A percentile compares a stretch with the other conserved stretches of the same genome.
These are phyloP conservation scores for Mrakia frigida DNA, from an alignment of 768 basidiomycete genomes.

Conservation along the genomic window DNA sequence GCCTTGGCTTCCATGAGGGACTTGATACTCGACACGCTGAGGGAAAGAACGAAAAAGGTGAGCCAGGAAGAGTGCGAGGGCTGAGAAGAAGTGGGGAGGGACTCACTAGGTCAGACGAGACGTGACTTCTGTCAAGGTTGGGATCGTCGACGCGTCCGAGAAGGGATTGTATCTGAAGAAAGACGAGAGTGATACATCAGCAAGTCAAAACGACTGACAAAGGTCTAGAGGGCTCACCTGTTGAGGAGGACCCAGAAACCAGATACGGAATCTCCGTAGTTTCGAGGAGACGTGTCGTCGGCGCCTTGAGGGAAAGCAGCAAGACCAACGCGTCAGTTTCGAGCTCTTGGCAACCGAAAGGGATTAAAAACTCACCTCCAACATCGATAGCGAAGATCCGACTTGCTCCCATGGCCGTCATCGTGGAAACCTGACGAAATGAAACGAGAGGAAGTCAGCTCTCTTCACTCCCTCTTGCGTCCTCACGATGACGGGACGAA, in stretches of 20 bases:
- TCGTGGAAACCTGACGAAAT: slow-evolving; percentile 68
- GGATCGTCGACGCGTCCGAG: slow-evolving; percentile 58
- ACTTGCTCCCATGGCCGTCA: slow-evolving; percentile 85
- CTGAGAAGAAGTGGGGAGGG: neutral
- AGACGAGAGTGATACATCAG: too few relatives aligned
- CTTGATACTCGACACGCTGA: slow-evolving; percentile 88
- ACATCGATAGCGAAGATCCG: slow-evolving; percentile 91
- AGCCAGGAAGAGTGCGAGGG: neutral
- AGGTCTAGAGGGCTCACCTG: too few relatives aligned
- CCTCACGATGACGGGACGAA: neutral
- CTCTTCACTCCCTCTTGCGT: neutral
- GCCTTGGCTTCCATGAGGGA: slow-evolving; percentile 94
- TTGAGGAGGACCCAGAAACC: slow-evolving; percentile 95
- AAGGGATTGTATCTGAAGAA: slow-evolving; percentile 43
- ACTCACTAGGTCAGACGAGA: slow-evolving; percentile 90
- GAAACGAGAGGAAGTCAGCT: neutral
- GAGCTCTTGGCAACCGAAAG: neutral
- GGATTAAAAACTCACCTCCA: slow-evolving; percentile 45
- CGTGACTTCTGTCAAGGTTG: slow-evolving; percentile 89
- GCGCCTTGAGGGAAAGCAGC: slow-evolving; percentile 49
- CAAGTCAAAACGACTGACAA: too few relatives aligned
- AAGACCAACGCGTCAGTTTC: neutral
- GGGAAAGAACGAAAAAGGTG: neutral
- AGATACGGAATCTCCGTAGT: slow-evolving; percentile 90
- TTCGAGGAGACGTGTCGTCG: slow-evolving; percentile 90